Percentiles rank a stretch among this genome's conserved stretches.
Conservation (phyloP, 176 grass and related monocot genomes). For the Zea luxurians region DNA sequence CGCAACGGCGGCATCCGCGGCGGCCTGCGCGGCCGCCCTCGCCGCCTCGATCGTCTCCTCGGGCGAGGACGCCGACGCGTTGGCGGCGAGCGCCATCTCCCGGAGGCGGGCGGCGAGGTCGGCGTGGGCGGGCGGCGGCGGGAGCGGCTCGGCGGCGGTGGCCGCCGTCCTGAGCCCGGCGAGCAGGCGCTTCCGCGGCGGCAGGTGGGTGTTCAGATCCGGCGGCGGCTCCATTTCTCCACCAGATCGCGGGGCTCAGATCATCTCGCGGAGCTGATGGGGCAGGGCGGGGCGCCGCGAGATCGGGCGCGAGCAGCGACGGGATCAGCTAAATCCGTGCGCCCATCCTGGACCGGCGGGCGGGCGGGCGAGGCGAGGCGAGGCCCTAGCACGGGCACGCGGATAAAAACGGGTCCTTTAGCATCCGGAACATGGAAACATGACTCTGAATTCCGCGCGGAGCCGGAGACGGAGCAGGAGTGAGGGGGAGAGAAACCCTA, state of each 20-base stretch:
- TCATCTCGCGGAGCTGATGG: not conserved
- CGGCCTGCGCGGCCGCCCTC: slow-evolving; percentile 52
- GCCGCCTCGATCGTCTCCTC: slow-evolving; percentile 60
- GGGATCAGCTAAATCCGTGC: slow-evolving; percentile 27
- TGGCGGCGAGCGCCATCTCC: slow-evolving; percentile 57
- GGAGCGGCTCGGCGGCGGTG: slow-evolving; percentile 31
- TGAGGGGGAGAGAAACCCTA: slow-evolving; percentile 41
- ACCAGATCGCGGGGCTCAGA: slow-evolving; percentile 43
- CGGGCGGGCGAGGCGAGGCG: not conserved
- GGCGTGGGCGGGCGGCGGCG: slow-evolving; percentile 45
- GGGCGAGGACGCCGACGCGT: slow-evolving; percentile 46
- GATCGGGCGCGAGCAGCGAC: slow-evolving; percentile 10
- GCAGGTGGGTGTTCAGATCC: slow-evolving; percentile 79
- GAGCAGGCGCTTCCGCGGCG: slow-evolving; percentile 95
- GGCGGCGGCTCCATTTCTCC: slow-evolving; percentile 69
- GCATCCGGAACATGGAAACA: slow-evolving; percentile 33
- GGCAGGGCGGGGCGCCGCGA: not conserved
- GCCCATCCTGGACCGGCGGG: not conserved
- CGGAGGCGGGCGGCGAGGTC: slow-evolving; percentile 62
- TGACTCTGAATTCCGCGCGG: not conserved
- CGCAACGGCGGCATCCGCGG: slow-evolving; percentile 52
- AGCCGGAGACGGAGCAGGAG: not conserved
- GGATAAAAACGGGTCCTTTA: slow-evolving; percentile 34
- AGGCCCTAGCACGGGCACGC: slow-evolving; percentile 17
- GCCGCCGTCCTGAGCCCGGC: slow-evolving; percentile 70